A percentile compares a stretch with the other conserved stretches of the same genome.
phyloP scores from a whole-genome alignment of 306 rosid species.

The Prunus campanulata region DNA sequence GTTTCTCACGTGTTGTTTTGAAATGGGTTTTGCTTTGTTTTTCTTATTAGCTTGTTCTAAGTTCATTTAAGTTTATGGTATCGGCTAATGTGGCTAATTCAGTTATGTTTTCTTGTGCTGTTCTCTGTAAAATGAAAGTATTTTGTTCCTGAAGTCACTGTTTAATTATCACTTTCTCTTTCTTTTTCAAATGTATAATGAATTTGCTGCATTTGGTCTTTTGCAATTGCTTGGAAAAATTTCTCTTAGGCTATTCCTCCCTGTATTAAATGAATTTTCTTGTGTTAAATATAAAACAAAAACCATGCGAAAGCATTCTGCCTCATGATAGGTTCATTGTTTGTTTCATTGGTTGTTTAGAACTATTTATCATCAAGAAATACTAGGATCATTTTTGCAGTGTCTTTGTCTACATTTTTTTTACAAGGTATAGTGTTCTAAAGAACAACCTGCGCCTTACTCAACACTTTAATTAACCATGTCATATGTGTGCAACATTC shows the following conservation, averaged over 20 bases:
- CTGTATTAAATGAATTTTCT: neutral
- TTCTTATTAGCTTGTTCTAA: neutral
- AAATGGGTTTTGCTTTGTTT: neutral
- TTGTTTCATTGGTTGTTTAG: neutral
- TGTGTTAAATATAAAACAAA: neutral
- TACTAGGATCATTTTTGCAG: too few relatives aligned
- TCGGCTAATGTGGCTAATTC: neutral
- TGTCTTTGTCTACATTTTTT: too few relatives aligned
- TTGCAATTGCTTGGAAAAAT: neutral
- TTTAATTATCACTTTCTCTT: neutral
- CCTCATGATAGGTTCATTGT: neutral
- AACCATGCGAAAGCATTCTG: neutral
- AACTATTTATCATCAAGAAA: neutral
- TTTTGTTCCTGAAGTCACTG: neutral
- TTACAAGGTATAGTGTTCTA: neutral
- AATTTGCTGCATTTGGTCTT: slow-evolving; percentile 1
- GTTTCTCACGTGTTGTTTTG: neutral
- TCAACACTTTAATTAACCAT: neutral
- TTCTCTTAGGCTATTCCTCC: neutral
- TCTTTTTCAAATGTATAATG: neutral
- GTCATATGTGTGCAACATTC: neutral
- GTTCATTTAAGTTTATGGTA: neutral
- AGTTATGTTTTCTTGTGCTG: neutral
- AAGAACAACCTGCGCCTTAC: too few relatives aligned
- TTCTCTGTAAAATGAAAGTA: neutral